Evolutionary conservation across 192 early-diverging fungal species (phyloP).

Genomic region (Backusella tarrabulga): DNA sequence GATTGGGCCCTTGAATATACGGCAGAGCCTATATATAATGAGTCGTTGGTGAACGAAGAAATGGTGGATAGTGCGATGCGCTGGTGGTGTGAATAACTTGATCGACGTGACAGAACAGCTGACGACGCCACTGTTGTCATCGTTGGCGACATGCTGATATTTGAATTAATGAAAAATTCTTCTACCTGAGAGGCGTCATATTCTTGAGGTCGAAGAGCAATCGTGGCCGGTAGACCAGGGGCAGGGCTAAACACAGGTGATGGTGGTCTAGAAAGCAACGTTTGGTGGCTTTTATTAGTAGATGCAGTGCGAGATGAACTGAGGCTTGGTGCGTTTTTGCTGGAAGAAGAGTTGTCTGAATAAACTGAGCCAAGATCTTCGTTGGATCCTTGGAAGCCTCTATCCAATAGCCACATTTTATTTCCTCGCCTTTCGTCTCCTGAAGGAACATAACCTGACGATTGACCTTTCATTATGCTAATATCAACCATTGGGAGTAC

Average conservation of each 20-base stretch:
- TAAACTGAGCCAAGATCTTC: slow-evolving; percentile 17
- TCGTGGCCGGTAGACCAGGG: slow-evolving; percentile 27
- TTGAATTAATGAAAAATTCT: slow-evolving; percentile 10
- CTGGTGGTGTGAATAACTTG: not conserved
- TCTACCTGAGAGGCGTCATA: slow-evolving; percentile 16
- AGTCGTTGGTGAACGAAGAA: slow-evolving; percentile 18
- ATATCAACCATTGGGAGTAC: slow-evolving; percentile 11
- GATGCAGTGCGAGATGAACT: slow-evolving; percentile 21
- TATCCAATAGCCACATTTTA: not conserved
- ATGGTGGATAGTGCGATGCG: slow-evolving; percentile 21
- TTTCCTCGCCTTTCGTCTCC: slow-evolving; percentile 13
- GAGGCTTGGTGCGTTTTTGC: slow-evolving; percentile 25
- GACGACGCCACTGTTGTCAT: slow-evolving; percentile 31
- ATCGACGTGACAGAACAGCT: slow-evolving; percentile 19
- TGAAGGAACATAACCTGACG: not conserved
- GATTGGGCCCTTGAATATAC: not conserved
- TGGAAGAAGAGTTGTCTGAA: slow-evolving; percentile 13
- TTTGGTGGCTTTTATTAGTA: slow-evolving; percentile 16
- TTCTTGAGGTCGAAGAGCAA: slow-evolving; percentile 15
- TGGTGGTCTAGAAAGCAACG: slow-evolving; percentile 24
- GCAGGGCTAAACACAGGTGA: slow-evolving; percentile 29
- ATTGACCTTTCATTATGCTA: not conserved
- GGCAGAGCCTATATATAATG: slow-evolving; percentile 3
- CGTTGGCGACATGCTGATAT: slow-evolving; percentile 15
- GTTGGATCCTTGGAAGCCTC: not conserved